Conservation (phyloP, 225 moss, liverwort and hornwort genomes). For the Marchantia paleacea region DNA sequence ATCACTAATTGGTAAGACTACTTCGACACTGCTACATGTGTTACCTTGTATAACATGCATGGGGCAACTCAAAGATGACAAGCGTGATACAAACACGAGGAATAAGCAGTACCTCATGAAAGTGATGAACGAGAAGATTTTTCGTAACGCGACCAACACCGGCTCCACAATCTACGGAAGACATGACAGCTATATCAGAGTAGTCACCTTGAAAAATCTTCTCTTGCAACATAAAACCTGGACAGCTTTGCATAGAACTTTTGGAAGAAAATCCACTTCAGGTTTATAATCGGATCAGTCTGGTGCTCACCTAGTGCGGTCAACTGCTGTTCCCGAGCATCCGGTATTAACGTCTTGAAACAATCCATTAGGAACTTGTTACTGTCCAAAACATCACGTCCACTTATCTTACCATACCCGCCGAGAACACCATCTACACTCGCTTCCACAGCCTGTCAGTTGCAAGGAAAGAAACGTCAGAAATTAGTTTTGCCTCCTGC, state of each 20-base stretch:
- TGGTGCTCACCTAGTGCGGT: slow-evolving; percentile 36
- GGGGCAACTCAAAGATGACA: too few relatives aligned
- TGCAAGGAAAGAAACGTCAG: not conserved
- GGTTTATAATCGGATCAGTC: not conserved
- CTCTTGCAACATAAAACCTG: not conserved
- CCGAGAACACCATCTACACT: slow-evolving; percentile 94
- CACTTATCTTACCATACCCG: slow-evolving; percentile 83
- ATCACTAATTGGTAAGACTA: too few relatives aligned
- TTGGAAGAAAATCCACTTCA: not conserved
- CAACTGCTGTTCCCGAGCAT: slow-evolving; percentile 14
- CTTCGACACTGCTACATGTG: too few relatives aligned
- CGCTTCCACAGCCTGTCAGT: slow-evolving; percentile 82
- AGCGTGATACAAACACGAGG: not conserved
- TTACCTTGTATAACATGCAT: too few relatives aligned
- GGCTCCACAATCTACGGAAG: slow-evolving; percentile 83
- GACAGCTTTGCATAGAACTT: not conserved
- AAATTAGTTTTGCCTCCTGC: not conserved
- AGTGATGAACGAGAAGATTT: slow-evolving; percentile 79
- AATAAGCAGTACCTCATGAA: slow-evolving; percentile 59
- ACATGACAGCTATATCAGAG: not conserved
- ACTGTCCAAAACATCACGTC: slow-evolving; percentile 86
- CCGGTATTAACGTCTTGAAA: slow-evolving; percentile 34
- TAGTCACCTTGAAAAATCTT: not conserved
- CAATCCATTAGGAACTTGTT: slow-evolving; percentile 72
- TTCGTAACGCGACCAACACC: slow-evolving; percentile 95